Evolutionary conservation across 441 rosid genomes (phyloP).

Genomic region (Corymbia citriodora): DNA sequence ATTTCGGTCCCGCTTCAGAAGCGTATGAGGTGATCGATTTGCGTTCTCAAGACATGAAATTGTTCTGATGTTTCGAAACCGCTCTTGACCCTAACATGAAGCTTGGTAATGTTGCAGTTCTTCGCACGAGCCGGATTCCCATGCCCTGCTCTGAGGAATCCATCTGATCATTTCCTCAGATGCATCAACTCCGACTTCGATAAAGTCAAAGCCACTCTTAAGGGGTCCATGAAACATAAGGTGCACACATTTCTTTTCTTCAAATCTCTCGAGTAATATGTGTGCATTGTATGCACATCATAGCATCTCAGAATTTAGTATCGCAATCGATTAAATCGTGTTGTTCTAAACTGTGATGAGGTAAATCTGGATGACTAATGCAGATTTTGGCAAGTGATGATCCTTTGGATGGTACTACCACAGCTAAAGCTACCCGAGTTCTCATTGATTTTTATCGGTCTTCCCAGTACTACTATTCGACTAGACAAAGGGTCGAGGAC

Average conservation of each 20-base stretch:
- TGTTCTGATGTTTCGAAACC: neutral
- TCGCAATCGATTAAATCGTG: neutral
- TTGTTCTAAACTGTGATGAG: neutral
- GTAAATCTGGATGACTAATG: neutral
- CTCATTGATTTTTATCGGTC: slow-evolving; percentile 3
- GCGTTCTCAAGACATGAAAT: neutral
- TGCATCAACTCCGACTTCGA: slow-evolving; percentile 85
- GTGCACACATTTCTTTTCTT: slow-evolving; percentile 23
- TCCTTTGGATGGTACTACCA: slow-evolving; percentile 10
- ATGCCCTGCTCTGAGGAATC: slow-evolving; percentile 58
- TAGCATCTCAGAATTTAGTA: neutral
- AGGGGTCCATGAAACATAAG: slow-evolving; percentile 86
- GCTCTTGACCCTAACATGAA: neutral
- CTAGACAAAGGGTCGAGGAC: slow-evolving; percentile 2
- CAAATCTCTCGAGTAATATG: neutral
- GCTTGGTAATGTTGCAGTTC: slow-evolving; percentile 39
- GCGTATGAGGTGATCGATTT: slow-evolving; percentile 72
- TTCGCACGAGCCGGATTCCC: slow-evolving; percentile 89
- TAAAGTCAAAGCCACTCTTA: slow-evolving; percentile 87
- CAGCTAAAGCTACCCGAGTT: neutral
- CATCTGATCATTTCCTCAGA: slow-evolving; percentile 65
- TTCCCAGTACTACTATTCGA: slow-evolving; percentile 1
- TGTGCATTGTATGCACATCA: neutral
- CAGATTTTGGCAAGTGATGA: neutral
- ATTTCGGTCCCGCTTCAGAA: slow-evolving; percentile 78